A percentile compares a stretch with the other conserved stretches of the same genome.
These are phyloP conservation scores for Protoeuglena noctilucae DNA, from an alignment of 139 green algal genomes.

Conservation along the genomic window DNA sequence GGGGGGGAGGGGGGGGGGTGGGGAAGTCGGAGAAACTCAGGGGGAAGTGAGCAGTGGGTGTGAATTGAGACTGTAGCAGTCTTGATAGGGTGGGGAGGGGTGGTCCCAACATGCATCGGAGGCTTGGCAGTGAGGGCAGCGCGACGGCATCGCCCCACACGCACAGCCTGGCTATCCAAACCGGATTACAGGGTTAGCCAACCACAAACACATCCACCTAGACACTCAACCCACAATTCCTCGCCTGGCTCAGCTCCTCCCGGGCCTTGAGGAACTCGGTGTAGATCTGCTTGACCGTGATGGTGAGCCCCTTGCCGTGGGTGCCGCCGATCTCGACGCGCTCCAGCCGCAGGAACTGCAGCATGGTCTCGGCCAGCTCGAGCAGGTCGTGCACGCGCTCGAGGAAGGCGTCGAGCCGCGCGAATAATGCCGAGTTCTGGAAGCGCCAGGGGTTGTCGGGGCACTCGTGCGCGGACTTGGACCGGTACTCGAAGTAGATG, in stretches of 20 bases:
- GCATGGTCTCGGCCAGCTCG: constrained; percentile 51
- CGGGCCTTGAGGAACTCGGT: constrained; percentile 47
- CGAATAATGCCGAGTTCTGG: constrained; percentile 59
- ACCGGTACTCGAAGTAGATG: constrained; percentile 60
- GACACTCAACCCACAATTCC: no score
- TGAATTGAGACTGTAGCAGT: neutral
- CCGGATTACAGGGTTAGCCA: no score
- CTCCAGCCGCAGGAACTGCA: constrained; percentile 24
- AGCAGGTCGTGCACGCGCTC: constrained; percentile 69
- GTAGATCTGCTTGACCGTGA: constrained; percentile 51
- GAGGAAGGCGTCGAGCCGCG: constrained; percentile 59
- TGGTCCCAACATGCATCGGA: no score
- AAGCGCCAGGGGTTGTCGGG: constrained; percentile 68
- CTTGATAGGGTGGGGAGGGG: no score
- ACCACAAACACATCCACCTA: no score
- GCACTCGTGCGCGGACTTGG: constrained; percentile 11
- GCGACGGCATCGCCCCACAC: no score
- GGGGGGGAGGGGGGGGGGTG: no score
- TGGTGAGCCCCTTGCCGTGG: constrained; percentile 49
- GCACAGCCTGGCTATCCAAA: no score
- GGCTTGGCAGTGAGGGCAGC: no score
- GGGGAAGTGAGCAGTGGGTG: neutral
- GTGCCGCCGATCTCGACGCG: constrained; percentile 69
- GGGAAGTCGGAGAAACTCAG: no score
- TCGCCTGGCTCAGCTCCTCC: constrained; percentile 47